Evolutionary conservation across 371 early-diverging fungal genomes (phyloP).

Genomic region (Amoeboradix gromovi): DNA sequence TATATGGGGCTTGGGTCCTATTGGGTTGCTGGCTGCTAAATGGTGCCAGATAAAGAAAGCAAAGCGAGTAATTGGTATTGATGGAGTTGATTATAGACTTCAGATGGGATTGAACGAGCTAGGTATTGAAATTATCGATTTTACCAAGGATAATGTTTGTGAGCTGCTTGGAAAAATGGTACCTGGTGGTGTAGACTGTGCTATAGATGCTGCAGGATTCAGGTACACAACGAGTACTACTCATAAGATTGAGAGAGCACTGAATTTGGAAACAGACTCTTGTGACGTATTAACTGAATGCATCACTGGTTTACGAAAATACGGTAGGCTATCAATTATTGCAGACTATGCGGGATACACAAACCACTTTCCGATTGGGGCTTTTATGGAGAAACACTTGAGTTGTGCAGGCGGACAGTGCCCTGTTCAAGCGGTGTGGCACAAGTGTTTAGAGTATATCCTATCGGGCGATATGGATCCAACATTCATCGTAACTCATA

Average conservation of each 20-base stretch:
- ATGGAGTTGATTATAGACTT: conserved; percentile 19
- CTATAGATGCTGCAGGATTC: conserved; percentile 26
- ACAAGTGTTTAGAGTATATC: conserved; percentile 13
- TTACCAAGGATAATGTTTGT: conserved; percentile 13
- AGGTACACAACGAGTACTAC: conserved; percentile 16
- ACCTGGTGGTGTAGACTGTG: conserved; percentile 14
- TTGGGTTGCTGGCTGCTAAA: conserved; percentile 19
- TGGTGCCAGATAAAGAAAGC: conserved; percentile 21
- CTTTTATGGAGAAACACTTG: conserved; percentile 28
- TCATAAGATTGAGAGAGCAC: conserved; percentile 19
- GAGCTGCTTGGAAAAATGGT: not conserved
- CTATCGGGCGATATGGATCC: conserved; percentile 18
- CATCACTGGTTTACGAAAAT: conserved; percentile 15
- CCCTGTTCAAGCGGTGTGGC: conserved; percentile 23
- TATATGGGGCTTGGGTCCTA: conserved; percentile 28
- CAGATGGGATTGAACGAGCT: conserved; percentile 12
- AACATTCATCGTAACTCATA: conserved; percentile 22
- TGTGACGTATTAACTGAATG: conserved; percentile 21
- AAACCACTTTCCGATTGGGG: conserved; percentile 25
- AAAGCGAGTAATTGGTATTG: conserved; percentile 21
- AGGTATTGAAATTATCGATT: conserved; percentile 19
- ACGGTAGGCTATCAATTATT: conserved; percentile 17
- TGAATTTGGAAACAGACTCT: conserved; percentile 26
- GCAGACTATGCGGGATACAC: conserved; percentile 19
- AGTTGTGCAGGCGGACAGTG: conserved; percentile 17